Conservation (phyloP, 345 rosid species). For the Euphorbia pulcherrima region DNA sequence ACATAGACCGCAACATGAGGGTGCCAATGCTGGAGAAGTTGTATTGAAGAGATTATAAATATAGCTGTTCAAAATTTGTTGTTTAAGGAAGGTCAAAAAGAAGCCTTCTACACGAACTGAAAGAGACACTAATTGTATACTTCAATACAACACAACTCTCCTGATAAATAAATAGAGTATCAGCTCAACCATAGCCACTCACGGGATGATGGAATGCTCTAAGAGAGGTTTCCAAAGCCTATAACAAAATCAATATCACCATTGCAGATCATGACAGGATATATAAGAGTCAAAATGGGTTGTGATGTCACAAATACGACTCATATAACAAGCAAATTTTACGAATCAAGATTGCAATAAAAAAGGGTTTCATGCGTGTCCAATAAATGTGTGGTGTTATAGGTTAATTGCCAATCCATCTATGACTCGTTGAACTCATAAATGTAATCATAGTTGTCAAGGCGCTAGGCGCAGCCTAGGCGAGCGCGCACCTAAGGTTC, state of each 20-base stretch:
- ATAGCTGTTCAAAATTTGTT: background rate
- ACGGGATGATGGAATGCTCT: background rate
- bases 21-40: background rate
- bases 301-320: too few species aligned
- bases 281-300: too few species aligned
- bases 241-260: background rate
- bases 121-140: background rate
- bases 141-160: background rate
- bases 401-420: too few species aligned
- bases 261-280: background rate
- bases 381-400: too few species aligned
- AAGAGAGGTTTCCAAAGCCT: background rate
- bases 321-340: too few species aligned
- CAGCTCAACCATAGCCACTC: background rate
- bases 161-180: background rate
- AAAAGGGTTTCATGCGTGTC: too few species aligned
- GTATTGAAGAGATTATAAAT: too few species aligned
- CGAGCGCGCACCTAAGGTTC: too few species aligned
- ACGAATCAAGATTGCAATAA: too few species aligned
- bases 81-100: background rate
- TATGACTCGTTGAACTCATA: too few species aligned
- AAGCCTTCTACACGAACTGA: background rate
- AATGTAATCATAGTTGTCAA: too few species aligned
- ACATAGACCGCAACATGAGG: background rate
- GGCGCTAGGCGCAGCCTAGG: too few species aligned